Evolutionary conservation across 352 stramenopile species (phyloP), one percentile per base, ranked within the genome.

Genomic region (Phytophthora crassamura): DNA sequence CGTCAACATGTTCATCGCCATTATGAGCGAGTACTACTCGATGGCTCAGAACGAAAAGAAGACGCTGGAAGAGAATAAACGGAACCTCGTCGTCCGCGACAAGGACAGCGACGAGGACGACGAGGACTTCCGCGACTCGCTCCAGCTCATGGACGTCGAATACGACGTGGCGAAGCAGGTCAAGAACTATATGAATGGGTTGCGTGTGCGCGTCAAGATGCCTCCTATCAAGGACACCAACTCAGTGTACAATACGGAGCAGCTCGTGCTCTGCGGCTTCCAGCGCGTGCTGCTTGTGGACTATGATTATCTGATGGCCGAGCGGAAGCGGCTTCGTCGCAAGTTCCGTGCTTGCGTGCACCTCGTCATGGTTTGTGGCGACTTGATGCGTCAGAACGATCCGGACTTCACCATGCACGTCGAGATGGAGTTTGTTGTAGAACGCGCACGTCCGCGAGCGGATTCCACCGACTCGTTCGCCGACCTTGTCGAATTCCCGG

Each of bases 1-100:
- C 46, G 75, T 92, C 39, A 93, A 93, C 61, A 92, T 92, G 85
- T 93, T 92, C 61, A 91, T 93, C 20, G 85, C 83, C 34, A 93
- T 93, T 60, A 90, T 93, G 77, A 91, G 78, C 50, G 85, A 93
- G 52, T 93, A 93, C 59, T 91, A 93, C 64, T 91, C 82, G 20
- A 40, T 89, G 33, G 81, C 81, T 39, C 82, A 91, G 55, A 83
- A 58, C 4, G 83, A 90, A 53, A 94, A 89, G 78, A 85, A 83
- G 42, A 69, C 47, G 1, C 64, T 83, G 7, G 82, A 92, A 67
- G 74, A 84, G 43, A 86, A 69, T 50, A 75, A 84, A 52, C 72
- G 64, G 7, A 71, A 75, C 22, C 48, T 89, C 3, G 43, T 72
- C 33, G 39, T 60, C 18, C 62, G 30, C 18, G 60, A 59, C 32